Evolutionary conservation across 345 rosid genomes (phyloP).

Genomic region (Populus simonii): DNA sequence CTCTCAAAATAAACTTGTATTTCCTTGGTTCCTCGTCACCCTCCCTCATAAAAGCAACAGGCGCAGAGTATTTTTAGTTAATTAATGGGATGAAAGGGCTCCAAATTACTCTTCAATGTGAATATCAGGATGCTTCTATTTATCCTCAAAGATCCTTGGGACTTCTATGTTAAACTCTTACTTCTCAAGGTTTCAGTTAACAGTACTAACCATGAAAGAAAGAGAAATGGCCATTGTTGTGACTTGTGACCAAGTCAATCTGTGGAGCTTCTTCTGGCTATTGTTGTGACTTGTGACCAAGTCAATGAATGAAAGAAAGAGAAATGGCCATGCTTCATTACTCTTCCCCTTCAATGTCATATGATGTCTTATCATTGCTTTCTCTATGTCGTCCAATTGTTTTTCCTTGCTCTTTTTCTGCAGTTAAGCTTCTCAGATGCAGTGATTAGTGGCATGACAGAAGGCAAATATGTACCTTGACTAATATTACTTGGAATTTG

Average conservation of each 20-base stretch:
- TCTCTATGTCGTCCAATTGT: background rate
- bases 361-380: background rate
- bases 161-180: background rate
- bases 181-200: background rate
- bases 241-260: background rate
- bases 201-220: background rate
- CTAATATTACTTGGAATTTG: conserved; percentile 36
- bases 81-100: background rate
- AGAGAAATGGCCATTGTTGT: no score
- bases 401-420: conserved; percentile 16
- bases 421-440: conserved; percentile 38
- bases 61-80: background rate
- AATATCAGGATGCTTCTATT: background rate
- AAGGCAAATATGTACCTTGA: conserved; percentile 31
- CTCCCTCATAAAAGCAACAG: background rate
- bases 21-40: background rate
- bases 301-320: background rate
- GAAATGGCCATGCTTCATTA: background rate
- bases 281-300: background rate
- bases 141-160: background rate
- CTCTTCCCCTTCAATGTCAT: background rate
- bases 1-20: background rate
- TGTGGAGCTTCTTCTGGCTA: no score
- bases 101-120: background rate
- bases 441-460: conserved; percentile 24